Conservation (phyloP, 1,284 basidiomycete genomes). For the Chalciporus sp. region DNA sequence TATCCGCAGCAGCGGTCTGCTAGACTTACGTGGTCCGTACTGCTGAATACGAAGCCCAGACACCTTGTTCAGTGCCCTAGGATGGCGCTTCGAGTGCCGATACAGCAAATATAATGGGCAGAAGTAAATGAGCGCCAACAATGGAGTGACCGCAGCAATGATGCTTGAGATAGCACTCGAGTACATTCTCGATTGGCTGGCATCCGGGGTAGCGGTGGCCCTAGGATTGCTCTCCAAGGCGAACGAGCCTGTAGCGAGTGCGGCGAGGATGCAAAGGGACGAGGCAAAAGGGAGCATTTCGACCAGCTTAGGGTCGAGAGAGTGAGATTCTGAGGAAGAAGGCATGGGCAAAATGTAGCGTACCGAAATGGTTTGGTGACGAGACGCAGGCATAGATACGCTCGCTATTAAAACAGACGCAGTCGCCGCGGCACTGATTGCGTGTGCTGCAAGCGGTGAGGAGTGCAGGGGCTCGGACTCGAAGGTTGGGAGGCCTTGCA, state of each 20-base stretch:
- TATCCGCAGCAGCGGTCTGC: background rate
- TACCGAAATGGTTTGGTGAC: conserved; percentile 34
- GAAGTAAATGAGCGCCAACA: conserved; percentile 51
- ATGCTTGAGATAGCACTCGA: conserved; percentile 44
- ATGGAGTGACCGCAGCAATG: conserved; percentile 47
- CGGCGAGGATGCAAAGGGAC: conserved; percentile 35
- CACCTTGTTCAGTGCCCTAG: conserved; percentile 49
- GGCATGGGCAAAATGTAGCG: conserved; percentile 21
- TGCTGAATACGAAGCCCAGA: conserved; percentile 46
- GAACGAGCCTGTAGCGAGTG: conserved; percentile 36
- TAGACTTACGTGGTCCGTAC: conserved; percentile 51
- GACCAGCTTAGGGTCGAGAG: conserved; percentile 32
- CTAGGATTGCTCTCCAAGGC: conserved; percentile 27
- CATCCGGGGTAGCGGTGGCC: conserved; percentile 23
- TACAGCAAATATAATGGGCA: conserved; percentile 49
- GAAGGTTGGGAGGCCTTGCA: conserved; percentile 36
- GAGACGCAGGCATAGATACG: conserved; percentile 31
- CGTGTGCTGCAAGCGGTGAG: conserved; percentile 33
- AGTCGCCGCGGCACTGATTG: conserved; percentile 34
- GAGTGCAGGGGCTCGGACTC: conserved; percentile 30
- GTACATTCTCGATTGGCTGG: conserved; percentile 35
- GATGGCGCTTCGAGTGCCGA: conserved; percentile 45
- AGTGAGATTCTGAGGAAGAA: conserved; percentile 15
- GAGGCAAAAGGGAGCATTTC: conserved; percentile 40
- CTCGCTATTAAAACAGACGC: conserved; percentile 35